These are phyloP conservation scores for Hyaloscypha finlandica DNA, from an alignment of 495 filamentous ascomycete species.

Conservation along the genomic window DNA sequence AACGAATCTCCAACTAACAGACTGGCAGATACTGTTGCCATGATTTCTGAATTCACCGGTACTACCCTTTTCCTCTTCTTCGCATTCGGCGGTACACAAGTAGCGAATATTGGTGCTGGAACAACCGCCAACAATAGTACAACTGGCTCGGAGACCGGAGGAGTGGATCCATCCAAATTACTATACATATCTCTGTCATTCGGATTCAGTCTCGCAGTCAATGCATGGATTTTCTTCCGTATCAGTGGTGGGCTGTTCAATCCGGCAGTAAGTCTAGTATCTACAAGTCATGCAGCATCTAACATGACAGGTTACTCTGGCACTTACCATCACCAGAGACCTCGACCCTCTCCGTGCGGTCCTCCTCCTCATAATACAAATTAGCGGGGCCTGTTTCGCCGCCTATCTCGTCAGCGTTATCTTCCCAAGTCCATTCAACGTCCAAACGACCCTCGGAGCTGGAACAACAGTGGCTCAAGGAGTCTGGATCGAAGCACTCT, in stretches of 20 bases:
- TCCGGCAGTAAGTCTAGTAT: conserved; percentile 59
- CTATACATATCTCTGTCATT: conserved; percentile 65
- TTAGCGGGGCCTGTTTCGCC: conserved; percentile 56
- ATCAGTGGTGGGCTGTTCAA: conserved; percentile 70
- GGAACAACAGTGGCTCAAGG: conserved; percentile 49
- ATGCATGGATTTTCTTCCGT: conserved; percentile 66
- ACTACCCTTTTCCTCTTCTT: conserved; percentile 24
- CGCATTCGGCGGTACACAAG: conserved; percentile 40
- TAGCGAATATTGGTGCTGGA: conserved; percentile 39
- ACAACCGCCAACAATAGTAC: background rate
- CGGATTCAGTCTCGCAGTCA: conserved; percentile 62
- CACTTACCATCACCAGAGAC: conserved; percentile 55
- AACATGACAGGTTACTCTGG: conserved; percentile 53
- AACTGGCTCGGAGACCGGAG: conserved; percentile 18
- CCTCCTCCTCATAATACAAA: conserved; percentile 55
- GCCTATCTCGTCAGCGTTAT: conserved; percentile 54
- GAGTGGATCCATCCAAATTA: conserved; percentile 45
- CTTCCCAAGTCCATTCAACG: conserved; percentile 51
- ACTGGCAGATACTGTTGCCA: conserved; percentile 13
- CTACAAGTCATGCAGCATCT: conserved; percentile 33
- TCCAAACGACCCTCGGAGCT: conserved; percentile 42
- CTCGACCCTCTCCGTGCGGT: conserved; percentile 48
- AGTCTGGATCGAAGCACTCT: conserved; percentile 55
- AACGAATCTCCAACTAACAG: background rate
- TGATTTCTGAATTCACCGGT: conserved; percentile 18